phyloP scores from a whole-genome alignment of 352 stramenopile species.

The Phytophthora crassamura region DNA sequence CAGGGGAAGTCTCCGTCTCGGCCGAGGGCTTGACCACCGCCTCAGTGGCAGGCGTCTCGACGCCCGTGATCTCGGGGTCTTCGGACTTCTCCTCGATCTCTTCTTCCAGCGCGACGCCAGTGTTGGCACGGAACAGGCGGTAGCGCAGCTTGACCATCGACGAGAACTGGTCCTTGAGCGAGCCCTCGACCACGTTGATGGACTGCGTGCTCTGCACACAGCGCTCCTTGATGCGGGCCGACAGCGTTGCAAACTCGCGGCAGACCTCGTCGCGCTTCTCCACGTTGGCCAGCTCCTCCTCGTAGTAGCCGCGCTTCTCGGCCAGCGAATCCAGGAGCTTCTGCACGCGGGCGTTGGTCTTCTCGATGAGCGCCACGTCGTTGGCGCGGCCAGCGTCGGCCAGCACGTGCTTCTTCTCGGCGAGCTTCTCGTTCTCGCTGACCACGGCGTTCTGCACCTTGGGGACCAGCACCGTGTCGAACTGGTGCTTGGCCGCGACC shows the following conservation, averaged over 20 bases:
- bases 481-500: slow-evolving; percentile 68
- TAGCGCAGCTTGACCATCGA: slow-evolving; percentile 79
- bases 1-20: slow-evolving; percentile 26
- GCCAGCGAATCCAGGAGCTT: slow-evolving; percentile 71
- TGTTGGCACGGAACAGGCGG: slow-evolving; percentile 73
- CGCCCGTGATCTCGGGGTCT: slow-evolving; percentile 44
- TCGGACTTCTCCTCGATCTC: slow-evolving; percentile 42
- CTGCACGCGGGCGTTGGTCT: slow-evolving; percentile 72
- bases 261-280: slow-evolving; percentile 82
- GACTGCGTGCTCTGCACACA: slow-evolving; percentile 74
- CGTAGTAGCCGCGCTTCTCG: slow-evolving; percentile 80
- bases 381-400: slow-evolving; percentile 57
- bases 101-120: slow-evolving; percentile 48
- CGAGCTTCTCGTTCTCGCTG: slow-evolving; percentile 82
- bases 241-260: slow-evolving; percentile 79
- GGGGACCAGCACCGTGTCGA: slow-evolving; percentile 71
- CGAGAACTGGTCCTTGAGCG: slow-evolving; percentile 79
- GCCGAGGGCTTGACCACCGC: slow-evolving; percentile 20
- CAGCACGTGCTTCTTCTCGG: slow-evolving; percentile 80
- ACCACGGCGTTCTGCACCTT: slow-evolving; percentile 78
- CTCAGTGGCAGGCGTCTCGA: slow-evolving; percentile 24
- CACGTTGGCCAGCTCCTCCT: slow-evolving; percentile 75
- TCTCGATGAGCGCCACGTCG: slow-evolving; percentile 79
- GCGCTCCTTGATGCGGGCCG: slow-evolving; percentile 78
- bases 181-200: slow-evolving; percentile 82